Base-by-base conservation (phyloP, 2,329 filamentous ascomycete species). In the Fusarium sororula region DNA sequence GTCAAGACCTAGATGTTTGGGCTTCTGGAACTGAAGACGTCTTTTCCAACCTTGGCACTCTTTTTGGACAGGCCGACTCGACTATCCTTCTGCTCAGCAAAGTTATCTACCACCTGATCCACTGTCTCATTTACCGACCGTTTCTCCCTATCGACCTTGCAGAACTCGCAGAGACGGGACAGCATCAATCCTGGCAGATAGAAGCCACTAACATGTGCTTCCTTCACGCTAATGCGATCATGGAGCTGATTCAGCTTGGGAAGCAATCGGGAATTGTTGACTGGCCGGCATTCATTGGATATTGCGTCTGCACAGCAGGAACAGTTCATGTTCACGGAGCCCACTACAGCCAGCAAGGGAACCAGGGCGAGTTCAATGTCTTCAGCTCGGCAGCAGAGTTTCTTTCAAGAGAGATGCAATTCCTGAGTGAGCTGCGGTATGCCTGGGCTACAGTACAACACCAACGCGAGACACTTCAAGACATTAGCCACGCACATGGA, bases 181-280 rank as follows among this genome's bases (percentile, higher is more conserved):
- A 97, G 78, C 93, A 97, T 75, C 94, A 97, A 80, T 95, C 93
- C 35, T 97, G 94, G 94, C 94, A 97, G 80, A 96, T 97, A 54
- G 94, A 97, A 80, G 94, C 94, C 0, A 97, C 94, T 0, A 96
- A 96, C 77, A 88, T 96, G 79, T 97, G 94, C 81, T 96, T 90
- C 80, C 84, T 95, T 24, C 94, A 97, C 75, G 94, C 94, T 11
- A 97, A 97, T 78, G 94, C 94, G 10, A 95, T 97, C 58, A 91
- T 93, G 3, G 94, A 97, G 78, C 84, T 97, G 6, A 91, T 95
- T 9, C 93, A 96, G 79, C 88, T 95, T 22, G 93, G 93, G 4
- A 92, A 92, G 72, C 92, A 92, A 73, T 91, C 91, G 4, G 89
- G 90, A 4, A 89, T 92, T 6, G 90, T 95, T 28, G 94, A 96